Evolutionary conservation across 257 asterid species (phyloP).

Genomic region (Solanum chilense): DNA sequence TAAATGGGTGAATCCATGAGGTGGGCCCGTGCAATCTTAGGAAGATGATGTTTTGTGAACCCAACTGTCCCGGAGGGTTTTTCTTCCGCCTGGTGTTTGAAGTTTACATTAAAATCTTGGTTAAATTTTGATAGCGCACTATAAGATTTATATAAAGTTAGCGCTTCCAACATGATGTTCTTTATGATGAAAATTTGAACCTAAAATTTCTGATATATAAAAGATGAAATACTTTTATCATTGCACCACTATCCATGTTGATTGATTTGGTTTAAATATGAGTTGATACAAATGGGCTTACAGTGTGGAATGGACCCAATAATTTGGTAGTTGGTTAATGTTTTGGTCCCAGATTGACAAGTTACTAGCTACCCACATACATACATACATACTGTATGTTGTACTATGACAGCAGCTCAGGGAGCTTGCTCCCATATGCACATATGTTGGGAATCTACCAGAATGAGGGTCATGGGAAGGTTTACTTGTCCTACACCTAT

Average conservation of each 20-base stretch:
- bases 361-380: not conserved
- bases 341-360: not conserved
- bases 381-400: not conserved
- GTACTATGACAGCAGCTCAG: not conserved
- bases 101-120: accelerated
- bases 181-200: too few relatives aligned
- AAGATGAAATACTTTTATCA: too few relatives aligned
- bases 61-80: not conserved
- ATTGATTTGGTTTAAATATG: not conserved
- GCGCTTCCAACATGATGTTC: accelerated
- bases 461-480: not conserved
- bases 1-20: not conserved
- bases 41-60: not conserved
- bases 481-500: not conserved
- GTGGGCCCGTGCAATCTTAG: not conserved
- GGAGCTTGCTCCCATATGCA: not conserved
- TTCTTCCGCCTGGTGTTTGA: too few relatives aligned
- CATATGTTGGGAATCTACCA: not conserved
- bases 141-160: too few relatives aligned
- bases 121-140: too few relatives aligned
- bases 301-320: not conserved
- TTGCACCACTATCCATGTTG: not conserved
- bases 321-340: not conserved
- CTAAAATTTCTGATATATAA: too few relatives aligned
- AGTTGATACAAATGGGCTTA: not conserved